Percentiles rank a stretch among this genome's conserved stretches.
Conservation (phyloP, 495 filamentous ascomycete species). For the Podospora conica region DNA sequence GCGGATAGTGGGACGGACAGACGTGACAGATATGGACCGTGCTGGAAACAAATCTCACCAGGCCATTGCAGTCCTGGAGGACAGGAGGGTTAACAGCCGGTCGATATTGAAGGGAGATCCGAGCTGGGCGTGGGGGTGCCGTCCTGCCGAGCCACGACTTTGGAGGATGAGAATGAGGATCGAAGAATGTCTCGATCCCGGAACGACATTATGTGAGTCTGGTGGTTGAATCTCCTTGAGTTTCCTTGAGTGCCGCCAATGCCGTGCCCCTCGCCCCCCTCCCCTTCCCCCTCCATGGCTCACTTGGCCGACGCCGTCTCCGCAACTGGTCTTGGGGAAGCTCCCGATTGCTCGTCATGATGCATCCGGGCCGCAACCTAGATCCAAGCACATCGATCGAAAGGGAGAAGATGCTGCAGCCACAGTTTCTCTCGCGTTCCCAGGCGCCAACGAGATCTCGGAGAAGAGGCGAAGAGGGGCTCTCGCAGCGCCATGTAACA, state of each 20-base stretch:
- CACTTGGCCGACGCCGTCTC: neutral
- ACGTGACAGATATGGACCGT: too few relatives aligned
- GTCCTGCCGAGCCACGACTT: neutral
- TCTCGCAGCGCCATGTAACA: neutral
- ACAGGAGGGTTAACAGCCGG: neutral
- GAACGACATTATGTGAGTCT: too few relatives aligned
- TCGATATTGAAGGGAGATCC: neutral
- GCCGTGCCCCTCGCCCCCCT: too few relatives aligned
- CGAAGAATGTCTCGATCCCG: neutral
- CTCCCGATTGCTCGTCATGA: conserved; percentile 5
- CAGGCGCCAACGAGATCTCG: neutral
- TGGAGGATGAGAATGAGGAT: neutral
- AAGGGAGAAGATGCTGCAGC: conserved; percentile 7
- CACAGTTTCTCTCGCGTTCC: conserved; percentile 1
- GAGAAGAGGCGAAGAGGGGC: neutral
- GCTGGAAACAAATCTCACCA: neutral
- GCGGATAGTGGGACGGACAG: neutral
- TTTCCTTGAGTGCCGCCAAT: too few relatives aligned
- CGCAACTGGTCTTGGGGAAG: conserved; percentile 7
- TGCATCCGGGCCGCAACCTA: conserved; percentile 2
- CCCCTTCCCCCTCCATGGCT: neutral
- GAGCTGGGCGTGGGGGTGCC: neutral
- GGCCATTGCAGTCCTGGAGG: too few relatives aligned
- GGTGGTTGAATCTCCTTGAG: too few relatives aligned
- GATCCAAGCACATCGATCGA: conserved; percentile 10